Evolutionary conservation across 768 basidiomycete genomes (phyloP).

Genomic region (Lentinula sp.): DNA sequence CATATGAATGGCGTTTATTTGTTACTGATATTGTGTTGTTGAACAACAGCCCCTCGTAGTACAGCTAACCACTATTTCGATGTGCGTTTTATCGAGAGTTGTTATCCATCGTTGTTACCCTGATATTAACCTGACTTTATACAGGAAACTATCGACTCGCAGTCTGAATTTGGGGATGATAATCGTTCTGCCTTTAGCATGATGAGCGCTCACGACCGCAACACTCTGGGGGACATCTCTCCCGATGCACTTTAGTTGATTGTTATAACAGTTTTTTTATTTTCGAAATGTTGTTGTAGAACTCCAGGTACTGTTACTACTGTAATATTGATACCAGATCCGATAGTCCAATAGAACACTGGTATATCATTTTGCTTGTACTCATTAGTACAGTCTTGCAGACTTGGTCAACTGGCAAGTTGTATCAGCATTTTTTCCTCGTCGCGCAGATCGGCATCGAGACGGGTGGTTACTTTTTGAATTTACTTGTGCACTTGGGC

Average conservation of each 20-base stretch:
- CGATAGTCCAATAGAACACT: too few relatives aligned
- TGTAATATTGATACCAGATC: too few relatives aligned
- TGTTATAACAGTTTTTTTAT: too few relatives aligned
- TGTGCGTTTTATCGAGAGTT: constrained; percentile 37
- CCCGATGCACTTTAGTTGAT: constrained; percentile 54
- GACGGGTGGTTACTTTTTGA: too few relatives aligned
- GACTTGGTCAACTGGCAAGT: too few relatives aligned
- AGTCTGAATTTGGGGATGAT: constrained; percentile 75
- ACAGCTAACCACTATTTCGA: constrained; percentile 93
- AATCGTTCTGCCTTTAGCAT: constrained; percentile 54
- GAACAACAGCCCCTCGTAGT: constrained; percentile 68
- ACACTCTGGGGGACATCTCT: constrained; percentile 62
- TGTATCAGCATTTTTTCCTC: too few relatives aligned
- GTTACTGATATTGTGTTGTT: constrained; percentile 4
- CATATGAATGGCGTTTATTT: neutral
- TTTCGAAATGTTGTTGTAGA: too few relatives aligned
- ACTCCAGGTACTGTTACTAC: too few relatives aligned
- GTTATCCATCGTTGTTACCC: constrained; percentile 1
- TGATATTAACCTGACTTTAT: neutral
- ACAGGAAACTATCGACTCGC: constrained; percentile 70
- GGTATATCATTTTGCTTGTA: too few relatives aligned
- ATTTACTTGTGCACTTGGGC: too few relatives aligned
- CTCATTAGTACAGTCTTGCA: too few relatives aligned
- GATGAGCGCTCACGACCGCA: constrained; percentile 48
- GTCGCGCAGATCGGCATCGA: too few relatives aligned